Percentiles rank a stretch among this genome's conserved stretches.
phyloP scores from a whole-genome alignment of 495 filamentous ascomycete species.

The Alectoria sarmentosa region DNA sequence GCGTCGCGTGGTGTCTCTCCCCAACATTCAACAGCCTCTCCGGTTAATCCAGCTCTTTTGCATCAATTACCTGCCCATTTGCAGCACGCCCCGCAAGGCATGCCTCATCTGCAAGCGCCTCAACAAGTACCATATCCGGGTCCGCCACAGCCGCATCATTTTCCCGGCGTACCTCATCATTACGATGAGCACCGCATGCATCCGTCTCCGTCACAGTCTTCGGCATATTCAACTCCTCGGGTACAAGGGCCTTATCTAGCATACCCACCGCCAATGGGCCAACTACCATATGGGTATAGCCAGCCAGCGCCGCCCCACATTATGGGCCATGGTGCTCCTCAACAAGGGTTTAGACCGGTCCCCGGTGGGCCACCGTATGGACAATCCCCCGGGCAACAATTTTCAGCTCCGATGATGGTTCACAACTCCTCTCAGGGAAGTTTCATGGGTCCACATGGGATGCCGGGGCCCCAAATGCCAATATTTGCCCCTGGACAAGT shows the following conservation, averaged over 20 bases:
- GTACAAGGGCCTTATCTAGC: conserved; percentile 61
- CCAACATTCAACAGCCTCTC: conserved; percentile 51
- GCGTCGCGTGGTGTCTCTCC: conserved; percentile 54
- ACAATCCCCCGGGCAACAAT: conserved; percentile 54
- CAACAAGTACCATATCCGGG: conserved; percentile 59
- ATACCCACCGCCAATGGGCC: conserved; percentile 63
- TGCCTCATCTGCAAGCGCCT: conserved; percentile 49
- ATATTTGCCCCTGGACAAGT: conserved; percentile 65
- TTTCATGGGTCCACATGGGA: conserved; percentile 47
- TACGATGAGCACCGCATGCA: conserved; percentile 83
- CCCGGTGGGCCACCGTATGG: conserved; percentile 58
- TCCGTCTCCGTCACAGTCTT: conserved; percentile 68
- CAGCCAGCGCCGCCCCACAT: conserved; percentile 66
- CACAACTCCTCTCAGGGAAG: conserved; percentile 58
- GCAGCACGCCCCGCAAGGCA: conserved; percentile 26
- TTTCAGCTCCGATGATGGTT: conserved; percentile 72
- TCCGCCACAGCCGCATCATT: conserved; percentile 58
- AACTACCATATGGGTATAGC: conserved; percentile 61
- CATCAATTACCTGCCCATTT: conserved; percentile 69
- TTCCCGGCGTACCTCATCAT: conserved; percentile 53
- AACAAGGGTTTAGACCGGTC: conserved; percentile 38
- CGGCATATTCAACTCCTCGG: conserved; percentile 72
- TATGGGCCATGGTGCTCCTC: conserved; percentile 57
- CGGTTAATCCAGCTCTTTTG: conserved; percentile 51
- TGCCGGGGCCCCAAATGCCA: conserved; percentile 61